Conservation (phyloP, 2,329 filamentous ascomycete species). For the Dendryphion nanum region DNA sequence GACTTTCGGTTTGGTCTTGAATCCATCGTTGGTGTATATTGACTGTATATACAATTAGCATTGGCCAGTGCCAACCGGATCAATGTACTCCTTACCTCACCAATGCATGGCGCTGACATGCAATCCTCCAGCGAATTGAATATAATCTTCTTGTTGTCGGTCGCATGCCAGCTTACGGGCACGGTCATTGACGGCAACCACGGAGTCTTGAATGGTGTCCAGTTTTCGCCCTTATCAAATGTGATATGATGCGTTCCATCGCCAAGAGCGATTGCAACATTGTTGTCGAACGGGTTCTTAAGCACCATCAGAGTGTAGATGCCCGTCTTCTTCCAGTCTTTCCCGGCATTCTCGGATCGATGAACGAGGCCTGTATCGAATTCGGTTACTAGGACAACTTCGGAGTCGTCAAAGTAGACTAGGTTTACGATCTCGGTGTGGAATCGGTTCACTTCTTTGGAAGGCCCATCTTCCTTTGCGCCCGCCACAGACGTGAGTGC, state of each 20-base stretch:
- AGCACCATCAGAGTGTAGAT: slow-evolving; percentile 63
- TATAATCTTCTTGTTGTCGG: slow-evolving; percentile 79
- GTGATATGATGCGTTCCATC: slow-evolving; percentile 76
- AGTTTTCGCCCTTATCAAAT: slow-evolving; percentile 76
- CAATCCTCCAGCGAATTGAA: slow-evolving; percentile 59
- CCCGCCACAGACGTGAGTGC: slow-evolving; percentile 37
- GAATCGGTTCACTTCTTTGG: slow-evolving; percentile 65
- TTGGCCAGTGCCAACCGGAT: neutral
- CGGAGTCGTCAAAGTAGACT: slow-evolving; percentile 89
- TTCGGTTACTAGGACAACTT: slow-evolving; percentile 76
- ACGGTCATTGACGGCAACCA: slow-evolving; percentile 51
- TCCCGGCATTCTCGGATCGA: slow-evolving; percentile 78
- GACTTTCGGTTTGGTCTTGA: slow-evolving; percentile 63
- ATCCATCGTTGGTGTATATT: slow-evolving; percentile 82
- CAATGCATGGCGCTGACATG: slow-evolving; percentile 38
- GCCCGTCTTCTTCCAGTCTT: slow-evolving; percentile 67
- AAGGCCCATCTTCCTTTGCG: slow-evolving; percentile 62
- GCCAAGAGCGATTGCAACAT: slow-evolving; percentile 79
- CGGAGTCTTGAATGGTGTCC: slow-evolving; percentile 70
- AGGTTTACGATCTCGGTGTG: slow-evolving; percentile 65
- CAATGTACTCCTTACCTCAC: slow-evolving; percentile 56
- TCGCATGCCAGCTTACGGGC: slow-evolving; percentile 76
- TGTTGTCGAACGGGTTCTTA: slow-evolving; percentile 75
- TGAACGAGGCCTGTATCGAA: slow-evolving; percentile 63
- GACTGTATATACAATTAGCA: slow-evolving; percentile 32